phyloP scores from a whole-genome alignment of 192 early-diverging fungal genomes.

The Backusella tarrabulga region DNA sequence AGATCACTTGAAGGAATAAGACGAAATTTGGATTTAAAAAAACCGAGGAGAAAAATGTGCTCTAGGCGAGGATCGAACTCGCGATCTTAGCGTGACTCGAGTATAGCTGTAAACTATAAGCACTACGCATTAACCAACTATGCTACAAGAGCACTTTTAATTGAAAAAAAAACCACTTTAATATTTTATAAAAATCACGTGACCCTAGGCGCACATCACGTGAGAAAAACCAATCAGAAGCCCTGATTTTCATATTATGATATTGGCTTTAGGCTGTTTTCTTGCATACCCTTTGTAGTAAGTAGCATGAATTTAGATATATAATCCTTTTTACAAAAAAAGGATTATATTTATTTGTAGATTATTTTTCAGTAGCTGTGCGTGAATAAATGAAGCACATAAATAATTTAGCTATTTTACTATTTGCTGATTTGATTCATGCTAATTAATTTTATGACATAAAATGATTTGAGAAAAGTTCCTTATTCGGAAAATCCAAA shows the following conservation, averaged over 20 bases:
- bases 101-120: conserved; percentile 59
- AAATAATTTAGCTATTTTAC: background rate
- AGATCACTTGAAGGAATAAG: too few species aligned
- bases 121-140: conserved; percentile 59
- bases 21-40: too few species aligned
- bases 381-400: background rate
- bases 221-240: background rate
- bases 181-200: background rate
- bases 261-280: background rate
- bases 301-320: background rate
- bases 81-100: conserved; percentile 60
- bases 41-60: conserved; percentile 12
- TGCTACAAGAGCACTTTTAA: conserved; percentile 46
- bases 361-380: background rate
- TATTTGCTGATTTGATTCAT: too few species aligned
- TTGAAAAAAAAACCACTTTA: background rate
- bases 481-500: background rate
- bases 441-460: too few species aligned
- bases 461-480: background rate
- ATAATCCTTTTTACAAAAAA: background rate
- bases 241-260: background rate
- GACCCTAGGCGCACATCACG: background rate
- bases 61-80: conserved; percentile 67
- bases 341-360: background rate
- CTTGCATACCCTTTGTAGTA: background rate